phyloP scores from a whole-genome alignment of 768 basidiomycete genomes.

The Agrocybe chaxingu region DNA sequence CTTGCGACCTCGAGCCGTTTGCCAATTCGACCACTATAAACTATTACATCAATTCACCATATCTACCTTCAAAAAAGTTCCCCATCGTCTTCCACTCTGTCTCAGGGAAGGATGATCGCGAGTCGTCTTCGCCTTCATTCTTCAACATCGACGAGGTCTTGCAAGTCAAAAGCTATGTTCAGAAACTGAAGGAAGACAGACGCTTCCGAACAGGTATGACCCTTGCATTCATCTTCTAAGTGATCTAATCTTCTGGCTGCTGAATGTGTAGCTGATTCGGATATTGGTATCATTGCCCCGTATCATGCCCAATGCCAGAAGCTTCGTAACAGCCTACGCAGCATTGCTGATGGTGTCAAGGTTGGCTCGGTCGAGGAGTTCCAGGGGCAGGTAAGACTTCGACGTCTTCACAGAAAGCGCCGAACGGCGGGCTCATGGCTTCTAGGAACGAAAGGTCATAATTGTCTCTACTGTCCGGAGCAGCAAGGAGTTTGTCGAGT shows the following conservation, averaged over 20 bases:
- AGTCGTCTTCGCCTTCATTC: conserved; percentile 65
- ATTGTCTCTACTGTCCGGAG: conserved; percentile 60
- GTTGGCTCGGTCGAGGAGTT: conserved; percentile 68
- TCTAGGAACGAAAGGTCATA: conserved; percentile 52
- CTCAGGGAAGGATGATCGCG: conserved; percentile 60
- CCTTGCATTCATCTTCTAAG: not conserved
- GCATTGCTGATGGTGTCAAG: conserved; percentile 41
- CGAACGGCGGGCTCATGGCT: not conserved
- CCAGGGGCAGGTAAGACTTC: conserved; percentile 49
- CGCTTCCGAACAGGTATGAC: conserved; percentile 40
- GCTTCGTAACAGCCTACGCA: conserved; percentile 35
- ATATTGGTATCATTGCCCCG: conserved; percentile 62
- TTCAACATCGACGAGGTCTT: conserved; percentile 63
- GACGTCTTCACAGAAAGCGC: not conserved
- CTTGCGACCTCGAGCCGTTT: conserved; percentile 44
- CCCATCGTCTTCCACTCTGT: conserved; percentile 64
- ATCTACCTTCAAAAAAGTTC: conserved; percentile 44
- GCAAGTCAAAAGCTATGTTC: conserved; percentile 50
- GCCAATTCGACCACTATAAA: conserved; percentile 41
- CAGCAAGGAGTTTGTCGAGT: conserved; percentile 49
- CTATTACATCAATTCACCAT: conserved; percentile 32
- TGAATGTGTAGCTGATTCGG: conserved; percentile 34
- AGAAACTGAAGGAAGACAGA: conserved; percentile 30
- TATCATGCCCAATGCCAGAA: conserved; percentile 59
- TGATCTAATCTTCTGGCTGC: not conserved